Evolutionary conservation across 495 filamentous ascomycete genomes (phyloP).

Genomic region (Penicillium samsonianum): DNA sequence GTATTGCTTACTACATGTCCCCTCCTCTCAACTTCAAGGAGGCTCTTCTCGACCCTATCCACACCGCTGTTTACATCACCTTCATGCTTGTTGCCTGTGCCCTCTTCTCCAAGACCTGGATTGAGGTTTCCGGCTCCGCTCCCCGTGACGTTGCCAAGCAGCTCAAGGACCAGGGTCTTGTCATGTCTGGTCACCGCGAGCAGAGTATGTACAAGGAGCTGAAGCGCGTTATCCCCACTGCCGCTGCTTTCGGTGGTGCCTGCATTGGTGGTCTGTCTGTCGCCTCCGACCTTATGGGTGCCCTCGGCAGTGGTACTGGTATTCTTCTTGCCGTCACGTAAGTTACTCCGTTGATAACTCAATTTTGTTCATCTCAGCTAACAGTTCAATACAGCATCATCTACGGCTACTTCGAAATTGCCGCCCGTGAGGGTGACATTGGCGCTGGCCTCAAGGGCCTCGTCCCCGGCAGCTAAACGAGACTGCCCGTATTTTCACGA

Average conservation of each 20-base stretch:
- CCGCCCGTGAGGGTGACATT: conserved; percentile 96
- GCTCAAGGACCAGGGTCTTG: conserved; percentile 97
- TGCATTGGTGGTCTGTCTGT: conserved; percentile 98
- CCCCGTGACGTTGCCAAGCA: conserved; percentile 99
- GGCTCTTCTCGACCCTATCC: conserved; percentile 91
- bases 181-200: conserved; percentile 99
- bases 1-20: conserved; percentile 99
- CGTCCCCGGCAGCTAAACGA: conserved; percentile 57
- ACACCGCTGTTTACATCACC: conserved; percentile 91
- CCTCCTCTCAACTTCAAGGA: conserved; percentile 97
- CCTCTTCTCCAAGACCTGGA: conserved; percentile 99
- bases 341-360: conserved; percentile 46
- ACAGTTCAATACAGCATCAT: conserved; percentile 67
- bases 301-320: conserved; percentile 95
- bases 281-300: conserved; percentile 91
- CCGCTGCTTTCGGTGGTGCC: conserved; percentile 97
- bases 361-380: conserved; percentile 21
- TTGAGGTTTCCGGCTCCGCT: conserved; percentile 96
- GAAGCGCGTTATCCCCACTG: conserved; percentile 97
- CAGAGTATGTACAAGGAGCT: conserved; percentile 99
- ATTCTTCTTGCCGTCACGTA: conserved; percentile 98
- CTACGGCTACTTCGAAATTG: conserved; percentile 98
- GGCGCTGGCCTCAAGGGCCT: conserved; percentile 83
- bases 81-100: conserved; percentile 98
- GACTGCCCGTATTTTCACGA: conserved; percentile 35